These are phyloP conservation scores for Notholithocarpus densiflorus DNA, from an alignment of 306 rosid species.

Conservation along the genomic window DNA sequence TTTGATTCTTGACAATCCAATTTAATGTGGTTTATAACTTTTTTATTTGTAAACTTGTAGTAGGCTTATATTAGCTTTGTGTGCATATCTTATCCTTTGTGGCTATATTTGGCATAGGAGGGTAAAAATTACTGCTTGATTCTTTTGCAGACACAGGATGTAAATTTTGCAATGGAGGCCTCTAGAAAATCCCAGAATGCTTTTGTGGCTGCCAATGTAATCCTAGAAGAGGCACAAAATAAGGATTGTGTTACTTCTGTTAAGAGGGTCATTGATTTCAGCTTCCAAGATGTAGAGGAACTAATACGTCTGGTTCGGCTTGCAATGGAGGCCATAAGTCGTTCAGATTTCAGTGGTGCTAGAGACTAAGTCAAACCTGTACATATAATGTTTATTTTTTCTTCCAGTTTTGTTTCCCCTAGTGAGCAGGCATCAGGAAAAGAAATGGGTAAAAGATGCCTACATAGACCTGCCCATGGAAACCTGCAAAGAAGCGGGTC, in stretches of 20 bases:
- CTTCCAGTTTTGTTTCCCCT: slow-evolving; percentile 23
- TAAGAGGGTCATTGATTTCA: slow-evolving; percentile 64
- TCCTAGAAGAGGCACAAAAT: slow-evolving; percentile 47
- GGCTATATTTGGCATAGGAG: slow-evolving; percentile 10
- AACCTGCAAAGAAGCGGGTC: slow-evolving; percentile 39
- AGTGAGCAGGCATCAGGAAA: slow-evolving; percentile 38
- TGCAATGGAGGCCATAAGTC: slow-evolving; percentile 55
- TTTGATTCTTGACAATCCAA: slow-evolving; percentile 3
- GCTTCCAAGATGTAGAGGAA: slow-evolving; percentile 83
- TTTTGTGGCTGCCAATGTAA: slow-evolving; percentile 38
- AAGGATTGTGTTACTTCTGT: slow-evolving; percentile 47
- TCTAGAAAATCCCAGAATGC: slow-evolving; percentile 57
- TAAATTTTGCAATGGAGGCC: slow-evolving; percentile 69
- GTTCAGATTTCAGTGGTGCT: slow-evolving; percentile 53
- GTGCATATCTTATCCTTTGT: not conserved
- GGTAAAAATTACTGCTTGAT: slow-evolving; percentile 13
- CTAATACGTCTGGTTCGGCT: slow-evolving; percentile 50
- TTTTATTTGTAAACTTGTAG: slow-evolving; percentile 3
- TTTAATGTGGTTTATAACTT: not conserved
- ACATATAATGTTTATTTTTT: slow-evolving; percentile 34
- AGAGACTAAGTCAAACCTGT: slow-evolving; percentile 63
- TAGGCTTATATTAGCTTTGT: slow-evolving; percentile 1
- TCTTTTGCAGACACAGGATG: slow-evolving; percentile 61
- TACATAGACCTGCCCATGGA: slow-evolving; percentile 29
- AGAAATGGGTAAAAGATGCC: slow-evolving; percentile 30